phyloP scores from a whole-genome alignment of 371 early-diverging fungal species.

The Mycotypha africana region DNA sequence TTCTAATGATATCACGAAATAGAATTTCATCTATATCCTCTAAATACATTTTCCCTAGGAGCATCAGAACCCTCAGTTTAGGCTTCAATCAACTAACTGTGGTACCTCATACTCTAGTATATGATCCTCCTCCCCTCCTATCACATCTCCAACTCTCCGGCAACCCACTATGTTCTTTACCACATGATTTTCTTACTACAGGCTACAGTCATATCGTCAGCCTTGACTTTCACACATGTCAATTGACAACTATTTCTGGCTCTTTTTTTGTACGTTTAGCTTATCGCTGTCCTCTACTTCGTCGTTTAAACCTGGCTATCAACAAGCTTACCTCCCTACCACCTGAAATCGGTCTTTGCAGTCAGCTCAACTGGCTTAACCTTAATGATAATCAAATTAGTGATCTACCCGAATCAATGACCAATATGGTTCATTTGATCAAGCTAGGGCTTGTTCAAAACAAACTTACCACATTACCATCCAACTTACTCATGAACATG shows the following conservation, averaged over 20 bases:
- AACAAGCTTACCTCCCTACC: constrained; percentile 53
- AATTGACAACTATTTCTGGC: constrained; percentile 25
- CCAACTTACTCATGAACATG: constrained; percentile 26
- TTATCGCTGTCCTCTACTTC: constrained; percentile 24
- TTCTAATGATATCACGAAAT: constrained; percentile 41
- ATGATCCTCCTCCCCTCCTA: constrained; percentile 30
- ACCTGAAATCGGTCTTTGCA: constrained; percentile 41
- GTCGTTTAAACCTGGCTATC: constrained; percentile 57
- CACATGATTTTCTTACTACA: constrained; percentile 32
- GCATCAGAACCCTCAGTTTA: constrained; percentile 36
- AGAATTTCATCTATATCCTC: constrained; percentile 22
- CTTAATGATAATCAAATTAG: constrained; percentile 61
- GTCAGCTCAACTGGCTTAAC: constrained; percentile 62
- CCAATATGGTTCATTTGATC: constrained; percentile 46
- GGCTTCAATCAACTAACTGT: constrained; percentile 32
- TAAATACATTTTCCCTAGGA: constrained; percentile 16
- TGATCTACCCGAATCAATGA: constrained; percentile 48
- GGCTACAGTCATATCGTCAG: constrained; percentile 45
- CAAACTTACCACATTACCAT: constrained; percentile 46
- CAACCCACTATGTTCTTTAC: constrained; percentile 41
- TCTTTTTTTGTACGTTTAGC: constrained; percentile 19
- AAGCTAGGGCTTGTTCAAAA: constrained; percentile 70
- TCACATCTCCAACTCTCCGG: constrained; percentile 55
- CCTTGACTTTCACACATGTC: constrained; percentile 60
- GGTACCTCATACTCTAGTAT: constrained; percentile 41